Evolutionary conservation across 352 stramenopile species (phyloP).

Genomic region (Globisporangium sylvaticum): DNA sequence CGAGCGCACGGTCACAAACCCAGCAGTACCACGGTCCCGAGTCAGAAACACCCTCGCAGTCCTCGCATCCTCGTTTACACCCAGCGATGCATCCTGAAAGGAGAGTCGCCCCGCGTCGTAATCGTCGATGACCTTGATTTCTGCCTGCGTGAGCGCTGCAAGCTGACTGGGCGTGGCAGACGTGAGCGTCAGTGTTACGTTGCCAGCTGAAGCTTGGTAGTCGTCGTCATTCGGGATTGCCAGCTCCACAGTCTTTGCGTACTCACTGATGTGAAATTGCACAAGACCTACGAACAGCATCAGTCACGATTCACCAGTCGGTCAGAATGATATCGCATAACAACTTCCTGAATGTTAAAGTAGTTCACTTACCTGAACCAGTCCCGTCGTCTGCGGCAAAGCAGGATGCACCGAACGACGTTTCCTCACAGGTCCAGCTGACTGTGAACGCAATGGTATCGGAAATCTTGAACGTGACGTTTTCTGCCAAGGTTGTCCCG

Average conservation of each 20-base stretch:
- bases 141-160: not conserved
- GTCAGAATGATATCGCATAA: not conserved
- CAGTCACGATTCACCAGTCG: not conserved
- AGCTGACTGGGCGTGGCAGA: constrained; percentile 19
- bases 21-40: constrained; percentile 9
- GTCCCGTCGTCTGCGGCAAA: constrained; percentile 6
- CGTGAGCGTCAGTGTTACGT: constrained; percentile 22
- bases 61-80: constrained; percentile 5
- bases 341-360: not conserved
- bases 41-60: constrained; percentile 16
- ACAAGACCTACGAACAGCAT: constrained; percentile 15
- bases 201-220: constrained; percentile 22
- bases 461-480: constrained; percentile 21
- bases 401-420: constrained; percentile 16
- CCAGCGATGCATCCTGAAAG: constrained; percentile 25
- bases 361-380: constrained; percentile 18
- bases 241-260: constrained; percentile 26
- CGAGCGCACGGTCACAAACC: constrained; percentile 21
- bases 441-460: constrained; percentile 6
- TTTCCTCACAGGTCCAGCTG: constrained; percentile 1
- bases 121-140: constrained; percentile 31
- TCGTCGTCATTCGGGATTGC: constrained; percentile 22
- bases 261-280: constrained; percentile 22
- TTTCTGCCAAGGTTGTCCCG: constrained; percentile 17
- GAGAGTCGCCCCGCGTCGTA: constrained; percentile 27